Base-by-base conservation (phyloP, 2,329 filamentous ascomycete species). In the Exophiala calicioides region DNA sequence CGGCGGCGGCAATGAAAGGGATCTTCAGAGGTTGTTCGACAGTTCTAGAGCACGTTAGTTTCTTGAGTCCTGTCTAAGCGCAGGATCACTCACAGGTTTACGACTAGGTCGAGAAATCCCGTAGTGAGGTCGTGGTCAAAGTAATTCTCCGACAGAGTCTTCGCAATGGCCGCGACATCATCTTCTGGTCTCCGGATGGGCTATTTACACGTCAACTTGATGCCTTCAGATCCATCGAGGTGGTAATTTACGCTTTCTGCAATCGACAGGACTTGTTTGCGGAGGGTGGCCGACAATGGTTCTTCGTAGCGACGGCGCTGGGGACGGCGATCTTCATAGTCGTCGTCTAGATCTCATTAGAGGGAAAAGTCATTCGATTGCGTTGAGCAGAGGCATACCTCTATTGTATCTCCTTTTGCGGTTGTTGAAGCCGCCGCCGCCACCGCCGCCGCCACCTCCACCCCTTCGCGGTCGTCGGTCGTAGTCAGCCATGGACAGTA, bases 1-100 rank as follows among this genome's bases (percentile, higher is more conserved):
- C 79, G 10, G 91, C 84, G 15, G 87, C 88, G 7, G 90, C 90
- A 27, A 95, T 79, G 65, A 96, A 97, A 0, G 93, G 91, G n/a
- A 90, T 94, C 75, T 97, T 97, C 68, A 98, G 85, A 1, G 93
- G 93, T 70, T 98, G 93, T 71, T 98, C 93, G 26, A 88, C 66
- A 32, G 86, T 78, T 56, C 79, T 82, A 49, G 35, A 23, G 2
- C 21, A 41, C 10, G 30, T 55, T 27, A 50, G 44, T 29, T 15
- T 26, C 27, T n/a, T 12, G 43, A 30, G 15, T 35, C 16, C 13
- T 13, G 3, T 13, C 10, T 20, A n/a, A 42, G 1, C 8, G 4
- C 18, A 20, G 26, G 31, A 18, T 20, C 31, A 61, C 78, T 56
- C 68, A 81, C 78, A 97, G 76, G 68, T 91, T 87, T 48, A 90